phyloP scores from a whole-genome alignment of 768 basidiomycete species.

The Postia placenta region DNA sequence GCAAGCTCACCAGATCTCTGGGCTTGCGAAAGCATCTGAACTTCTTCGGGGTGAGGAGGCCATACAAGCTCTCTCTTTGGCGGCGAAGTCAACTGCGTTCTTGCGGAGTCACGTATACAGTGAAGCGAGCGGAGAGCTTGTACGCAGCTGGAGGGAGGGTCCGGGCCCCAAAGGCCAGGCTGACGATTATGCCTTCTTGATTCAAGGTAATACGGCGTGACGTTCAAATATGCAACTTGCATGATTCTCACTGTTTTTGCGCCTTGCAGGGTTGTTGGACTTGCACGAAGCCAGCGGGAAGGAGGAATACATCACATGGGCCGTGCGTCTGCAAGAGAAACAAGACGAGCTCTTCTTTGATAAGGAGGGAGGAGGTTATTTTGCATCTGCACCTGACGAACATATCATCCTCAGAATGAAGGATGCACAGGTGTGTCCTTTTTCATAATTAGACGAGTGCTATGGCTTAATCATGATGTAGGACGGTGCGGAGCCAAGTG shows the following conservation, averaged over 20 bases:
- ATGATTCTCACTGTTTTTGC: background rate
- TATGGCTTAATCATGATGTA: slow-evolving; percentile 7
- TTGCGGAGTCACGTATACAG: slow-evolving; percentile 14
- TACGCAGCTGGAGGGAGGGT: slow-evolving; percentile 30
- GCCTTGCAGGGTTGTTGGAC: slow-evolving; percentile 23
- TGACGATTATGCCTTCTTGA: slow-evolving; percentile 34
- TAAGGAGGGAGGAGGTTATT: slow-evolving; percentile 33
- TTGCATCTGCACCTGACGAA: slow-evolving; percentile 29
- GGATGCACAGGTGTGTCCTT: slow-evolving; percentile 21
- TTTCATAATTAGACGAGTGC: background rate
- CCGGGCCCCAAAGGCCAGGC: slow-evolving; percentile 31
- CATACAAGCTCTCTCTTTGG: slow-evolving; percentile 5
- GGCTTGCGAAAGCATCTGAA: slow-evolving; percentile 16
- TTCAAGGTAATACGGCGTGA: slow-evolving; percentile 23
- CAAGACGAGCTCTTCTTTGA: slow-evolving; percentile 37
- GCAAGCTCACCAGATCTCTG: slow-evolving; percentile 16
- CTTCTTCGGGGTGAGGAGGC: slow-evolving; percentile 5
- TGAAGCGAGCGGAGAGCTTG: slow-evolving; percentile 17
- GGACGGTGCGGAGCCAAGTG: slow-evolving; percentile 27
- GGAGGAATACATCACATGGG: slow-evolving; percentile 27
- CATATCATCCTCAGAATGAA: slow-evolving; percentile 34
- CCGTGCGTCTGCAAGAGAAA: slow-evolving; percentile 29
- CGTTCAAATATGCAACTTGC: background rate
- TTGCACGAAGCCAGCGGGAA: slow-evolving; percentile 32
- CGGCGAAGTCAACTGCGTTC: slow-evolving; percentile 15